A percentile compares a stretch with the other conserved stretches of the same genome.
These are phyloP conservation scores for Mollisia scopiformis DNA, from an alignment of 2,329 filamentous ascomycete genomes.

Conservation along the genomic window DNA sequence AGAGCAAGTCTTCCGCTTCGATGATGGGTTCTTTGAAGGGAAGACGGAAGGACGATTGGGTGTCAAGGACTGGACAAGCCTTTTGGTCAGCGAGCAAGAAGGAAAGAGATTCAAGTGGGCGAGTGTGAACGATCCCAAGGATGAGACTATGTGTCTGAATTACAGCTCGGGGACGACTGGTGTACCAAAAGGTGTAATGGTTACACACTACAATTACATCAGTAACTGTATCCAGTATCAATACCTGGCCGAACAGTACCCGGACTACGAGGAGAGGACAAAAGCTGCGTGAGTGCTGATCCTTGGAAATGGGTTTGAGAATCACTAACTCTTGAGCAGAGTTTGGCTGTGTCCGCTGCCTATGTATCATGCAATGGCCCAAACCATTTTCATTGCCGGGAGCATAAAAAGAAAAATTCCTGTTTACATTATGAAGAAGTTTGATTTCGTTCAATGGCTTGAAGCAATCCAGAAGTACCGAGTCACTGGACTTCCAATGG, in stretches of 20 bases:
- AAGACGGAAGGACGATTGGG: constrained; percentile 39
- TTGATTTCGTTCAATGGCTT: constrained; percentile 75
- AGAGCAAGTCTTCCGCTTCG: constrained; percentile 66
- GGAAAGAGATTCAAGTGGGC: constrained; percentile 65
- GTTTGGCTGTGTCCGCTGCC: constrained; percentile 32
- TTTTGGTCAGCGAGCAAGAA: constrained; percentile 55
- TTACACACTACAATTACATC: constrained; percentile 31
- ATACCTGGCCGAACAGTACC: constrained; percentile 53
- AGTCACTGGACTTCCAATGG: constrained; percentile 68
- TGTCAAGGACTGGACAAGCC: constrained; percentile 64
- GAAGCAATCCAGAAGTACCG: constrained; percentile 67
- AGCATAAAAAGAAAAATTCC: constrained; percentile 59
- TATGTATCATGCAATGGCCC: constrained; percentile 75
- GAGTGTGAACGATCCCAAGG: constrained; percentile 41
- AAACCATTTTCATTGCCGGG: constrained; percentile 70
- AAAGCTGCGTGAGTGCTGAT: constrained; percentile 72
- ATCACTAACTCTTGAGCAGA: constrained; percentile 5
- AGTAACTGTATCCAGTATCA: constrained; percentile 46
- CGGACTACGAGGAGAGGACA: constrained; percentile 65
- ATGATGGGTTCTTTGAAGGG: constrained; percentile 54
- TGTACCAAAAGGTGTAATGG: constrained; percentile 81
- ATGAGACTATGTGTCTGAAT: constrained; percentile 67
- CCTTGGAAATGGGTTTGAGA: constrained; percentile 64
- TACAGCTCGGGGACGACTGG: constrained; percentile 84
- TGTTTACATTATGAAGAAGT: constrained; percentile 78